Percentiles rank a stretch among this genome's conserved stretches.
These are phyloP conservation scores for Dentiscutata heterogama DNA, from an alignment of 371 early-diverging fungal genomes.

Conservation along the genomic window DNA sequence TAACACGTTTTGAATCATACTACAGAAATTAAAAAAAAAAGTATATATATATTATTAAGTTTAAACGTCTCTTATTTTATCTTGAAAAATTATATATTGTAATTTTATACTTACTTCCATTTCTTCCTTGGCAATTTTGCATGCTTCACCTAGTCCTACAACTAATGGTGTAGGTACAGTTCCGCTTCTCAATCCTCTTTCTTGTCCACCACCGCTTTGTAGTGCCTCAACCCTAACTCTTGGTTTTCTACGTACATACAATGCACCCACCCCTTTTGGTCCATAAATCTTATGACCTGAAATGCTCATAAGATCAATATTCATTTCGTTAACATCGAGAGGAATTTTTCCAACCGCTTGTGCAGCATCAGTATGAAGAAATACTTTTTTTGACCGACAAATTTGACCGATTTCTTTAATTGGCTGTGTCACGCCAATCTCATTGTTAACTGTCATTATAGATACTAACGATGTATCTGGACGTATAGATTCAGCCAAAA, in stretches of 20 bases:
- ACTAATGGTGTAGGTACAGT: constrained; percentile 97
- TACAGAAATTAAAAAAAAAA: constrained; percentile 48
- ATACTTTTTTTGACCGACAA: constrained; percentile 89
- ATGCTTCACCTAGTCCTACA: constrained; percentile 98
- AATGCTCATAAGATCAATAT: constrained; percentile 97
- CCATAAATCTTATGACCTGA: constrained; percentile 99
- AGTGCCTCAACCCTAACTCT: constrained; percentile 96
- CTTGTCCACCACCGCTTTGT: constrained; percentile 99
- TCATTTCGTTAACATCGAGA: constrained; percentile 96
- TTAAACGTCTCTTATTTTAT: neutral
- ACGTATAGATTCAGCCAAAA: constrained; percentile 88
- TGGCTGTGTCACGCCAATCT: constrained; percentile 99
- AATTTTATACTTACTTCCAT: constrained; percentile 77
- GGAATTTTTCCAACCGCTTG: constrained; percentile 99
- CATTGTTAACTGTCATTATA: constrained; percentile 99
- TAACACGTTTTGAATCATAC: constrained; percentile 86
- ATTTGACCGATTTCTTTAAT: constrained; percentile 94
- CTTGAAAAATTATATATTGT: neutral
- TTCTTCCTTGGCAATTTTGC: constrained; percentile 87
- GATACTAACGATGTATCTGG: constrained; percentile 96
- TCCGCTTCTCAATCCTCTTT: constrained; percentile 98
- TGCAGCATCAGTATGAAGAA: constrained; percentile 99
- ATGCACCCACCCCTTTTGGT: constrained; percentile 98
- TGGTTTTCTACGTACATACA: constrained; percentile 97
- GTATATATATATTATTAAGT: neutral